Conservation (phyloP, 2,329 filamentous ascomycete species). For the Gnomoniopsis smithogilvyi region DNA sequence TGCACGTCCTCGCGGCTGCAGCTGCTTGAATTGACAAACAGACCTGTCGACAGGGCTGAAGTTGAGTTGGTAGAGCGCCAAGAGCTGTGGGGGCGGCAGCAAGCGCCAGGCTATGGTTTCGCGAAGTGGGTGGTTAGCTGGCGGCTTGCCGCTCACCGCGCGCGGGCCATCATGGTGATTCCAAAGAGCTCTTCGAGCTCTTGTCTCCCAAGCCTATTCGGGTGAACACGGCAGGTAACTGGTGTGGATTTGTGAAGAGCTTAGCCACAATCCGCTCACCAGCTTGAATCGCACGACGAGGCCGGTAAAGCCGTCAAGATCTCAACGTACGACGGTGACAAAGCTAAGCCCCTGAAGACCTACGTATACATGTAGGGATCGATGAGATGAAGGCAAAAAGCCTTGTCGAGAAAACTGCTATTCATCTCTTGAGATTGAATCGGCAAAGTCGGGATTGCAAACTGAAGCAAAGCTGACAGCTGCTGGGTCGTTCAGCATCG, state of each 20-base stretch:
- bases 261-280: too few relatives aligned
- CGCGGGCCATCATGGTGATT: not conserved
- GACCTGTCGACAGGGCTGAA: not conserved
- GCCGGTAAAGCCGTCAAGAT: not conserved
- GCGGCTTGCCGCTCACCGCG: too few relatives aligned
- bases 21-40: not conserved
- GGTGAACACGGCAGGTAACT: too few relatives aligned
- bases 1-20: not conserved
- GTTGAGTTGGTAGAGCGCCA: not conserved
- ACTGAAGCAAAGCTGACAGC: not conserved
- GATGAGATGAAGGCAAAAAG: not conserved
- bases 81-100: too few relatives aligned
- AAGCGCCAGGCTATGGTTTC: too few relatives aligned
- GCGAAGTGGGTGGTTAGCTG: too few relatives aligned
- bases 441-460: not conserved
- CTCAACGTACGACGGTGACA: not conserved
- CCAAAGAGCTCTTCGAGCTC: not conserved
- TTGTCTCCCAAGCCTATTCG: not conserved
- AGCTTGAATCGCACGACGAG: not conserved
- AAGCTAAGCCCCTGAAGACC: not conserved
- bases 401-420: not conserved
- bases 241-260: not conserved
- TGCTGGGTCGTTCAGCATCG: not conserved
- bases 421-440: not conserved
- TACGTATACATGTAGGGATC: not conserved